Evolutionary conservation across 2,329 filamentous ascomycete genomes (phyloP).

Genomic region (Diaporthe eres): DNA sequence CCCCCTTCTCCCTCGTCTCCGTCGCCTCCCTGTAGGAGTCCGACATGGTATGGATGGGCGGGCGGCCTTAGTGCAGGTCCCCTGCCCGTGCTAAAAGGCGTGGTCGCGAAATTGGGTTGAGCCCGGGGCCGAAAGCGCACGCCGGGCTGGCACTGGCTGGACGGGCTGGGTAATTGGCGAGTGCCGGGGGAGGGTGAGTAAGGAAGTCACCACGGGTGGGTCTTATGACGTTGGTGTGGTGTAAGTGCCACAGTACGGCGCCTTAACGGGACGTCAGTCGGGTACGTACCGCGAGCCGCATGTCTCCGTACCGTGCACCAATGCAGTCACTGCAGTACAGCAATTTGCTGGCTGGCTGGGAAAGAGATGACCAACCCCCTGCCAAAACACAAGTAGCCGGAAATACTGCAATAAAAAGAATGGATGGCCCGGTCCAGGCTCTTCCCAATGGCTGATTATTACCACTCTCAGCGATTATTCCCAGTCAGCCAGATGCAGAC

Average conservation of each 20-base stretch:
- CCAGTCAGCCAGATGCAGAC: background rate
- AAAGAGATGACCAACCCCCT: background rate
- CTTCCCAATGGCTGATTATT: background rate
- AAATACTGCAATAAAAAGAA: background rate
- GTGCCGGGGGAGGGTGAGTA: background rate
- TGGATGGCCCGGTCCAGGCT: constrained; percentile 4
- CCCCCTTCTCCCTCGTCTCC: constrained; percentile 2
- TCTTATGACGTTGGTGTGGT: constrained; percentile 39
- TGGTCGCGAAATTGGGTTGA: constrained; percentile 21
- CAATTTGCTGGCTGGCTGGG: background rate
- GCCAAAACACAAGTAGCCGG: constrained; percentile 9
- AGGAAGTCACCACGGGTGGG: constrained; percentile 17
- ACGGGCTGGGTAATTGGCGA: background rate
- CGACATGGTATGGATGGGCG: background rate
- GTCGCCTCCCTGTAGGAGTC: constrained; percentile 1
- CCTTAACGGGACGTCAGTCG: background rate
- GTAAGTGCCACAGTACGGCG: constrained; percentile 19
- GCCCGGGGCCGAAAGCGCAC: constrained; percentile 18
- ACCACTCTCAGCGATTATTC: background rate
- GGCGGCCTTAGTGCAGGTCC: background rate
- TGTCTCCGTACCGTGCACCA: background rate
- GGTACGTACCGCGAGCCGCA: constrained; percentile 32
- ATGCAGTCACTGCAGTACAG: background rate
- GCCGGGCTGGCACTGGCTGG: background rate
- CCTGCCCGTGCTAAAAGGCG: background rate